These are phyloP conservation scores for Kalmusia sp. DNA, from an alignment of 2,329 filamentous ascomycete species.

Conservation along the genomic window DNA sequence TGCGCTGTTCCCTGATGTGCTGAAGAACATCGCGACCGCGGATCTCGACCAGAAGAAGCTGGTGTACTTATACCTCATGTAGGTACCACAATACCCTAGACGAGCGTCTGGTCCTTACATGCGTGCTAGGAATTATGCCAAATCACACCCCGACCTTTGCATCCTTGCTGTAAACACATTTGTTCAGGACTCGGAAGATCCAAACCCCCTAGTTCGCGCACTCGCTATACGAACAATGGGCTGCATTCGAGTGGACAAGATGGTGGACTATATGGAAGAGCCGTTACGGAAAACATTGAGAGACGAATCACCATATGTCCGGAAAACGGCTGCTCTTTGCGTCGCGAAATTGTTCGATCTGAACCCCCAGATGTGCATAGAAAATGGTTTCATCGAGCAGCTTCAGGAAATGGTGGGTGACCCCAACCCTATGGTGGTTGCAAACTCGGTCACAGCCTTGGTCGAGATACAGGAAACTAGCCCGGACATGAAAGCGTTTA, in stretches of 20 bases:
- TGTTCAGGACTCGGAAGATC: conserved; percentile 98
- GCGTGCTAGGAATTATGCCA: conserved; percentile 87
- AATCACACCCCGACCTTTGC: conserved; percentile 97
- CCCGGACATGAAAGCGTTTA: conserved; percentile 86
- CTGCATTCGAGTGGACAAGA: conserved; percentile 97
- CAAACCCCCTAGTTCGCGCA: conserved; percentile 92
- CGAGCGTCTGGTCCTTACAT: conserved; percentile 13
- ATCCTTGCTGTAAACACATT: conserved; percentile 99
- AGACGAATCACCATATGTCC: conserved; percentile 97
- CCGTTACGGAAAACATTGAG: conserved; percentile 92
- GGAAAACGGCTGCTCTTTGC: conserved; percentile 97
- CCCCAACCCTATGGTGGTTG: conserved; percentile 98
- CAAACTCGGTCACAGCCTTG: conserved; percentile 93
- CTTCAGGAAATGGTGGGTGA: conserved; percentile 96
- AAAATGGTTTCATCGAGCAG: conserved; percentile 94
- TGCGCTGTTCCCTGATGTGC: conserved; percentile 92
- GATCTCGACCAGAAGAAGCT: conserved; percentile 99
- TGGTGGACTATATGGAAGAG: conserved; percentile 99
- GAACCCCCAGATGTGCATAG: conserved; percentile 89
- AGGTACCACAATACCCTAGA: conserved; percentile 24
- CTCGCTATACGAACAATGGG: conserved; percentile 98
- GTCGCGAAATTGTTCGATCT: conserved; percentile 98
- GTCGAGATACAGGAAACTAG: conserved; percentile 90
- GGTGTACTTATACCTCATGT: conserved; percentile 98
- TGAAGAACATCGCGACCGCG: conserved; percentile 96